phyloP scores from a whole-genome alignment of 139 green algal genomes.

The Deuterostichococcus epilithicus region DNA sequence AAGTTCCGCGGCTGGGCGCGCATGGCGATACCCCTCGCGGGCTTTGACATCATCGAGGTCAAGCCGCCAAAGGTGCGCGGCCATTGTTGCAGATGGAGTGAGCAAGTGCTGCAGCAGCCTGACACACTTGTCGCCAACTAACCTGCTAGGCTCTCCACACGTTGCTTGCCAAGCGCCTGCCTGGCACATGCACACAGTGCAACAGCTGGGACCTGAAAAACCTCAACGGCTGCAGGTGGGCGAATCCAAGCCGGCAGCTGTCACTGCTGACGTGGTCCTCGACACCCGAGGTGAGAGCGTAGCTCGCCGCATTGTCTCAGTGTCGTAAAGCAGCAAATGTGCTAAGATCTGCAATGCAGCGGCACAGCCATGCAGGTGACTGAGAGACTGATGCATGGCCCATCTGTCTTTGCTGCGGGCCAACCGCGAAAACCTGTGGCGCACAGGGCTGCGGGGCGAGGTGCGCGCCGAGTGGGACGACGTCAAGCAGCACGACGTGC shows the following conservation, averaged over 20 bases:
- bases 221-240: slow-evolving; percentile 60
- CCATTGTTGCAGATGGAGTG: too few relatives aligned
- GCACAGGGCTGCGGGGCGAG: slow-evolving; percentile 44
- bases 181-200: too few relatives aligned
- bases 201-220: too few relatives aligned
- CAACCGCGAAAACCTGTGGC: neutral
- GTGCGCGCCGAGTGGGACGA: slow-evolving; percentile 88
- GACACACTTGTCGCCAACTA: too few relatives aligned
- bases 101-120: too few relatives aligned
- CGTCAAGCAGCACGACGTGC: slow-evolving; percentile 89
- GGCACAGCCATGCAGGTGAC: neutral
- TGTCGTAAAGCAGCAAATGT: too few relatives aligned
- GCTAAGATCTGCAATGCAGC: neutral
- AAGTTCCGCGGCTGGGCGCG: slow-evolving; percentile 87
- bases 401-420: neutral
- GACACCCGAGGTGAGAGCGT: slow-evolving; percentile 38
- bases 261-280: slow-evolving; percentile 75
- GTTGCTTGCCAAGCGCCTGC: too few relatives aligned
- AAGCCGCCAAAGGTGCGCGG: slow-evolving; percentile 50
- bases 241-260: slow-evolving; percentile 76
- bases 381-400: too few relatives aligned
- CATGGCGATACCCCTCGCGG: slow-evolving; percentile 76
- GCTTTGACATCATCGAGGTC: slow-evolving; percentile 72
- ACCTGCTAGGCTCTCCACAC: too few relatives aligned
- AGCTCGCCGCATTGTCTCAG: too few relatives aligned